phyloP scores from a whole-genome alignment of 2,329 filamentous ascomycete species.

The Fusarium circinatum region DNA sequence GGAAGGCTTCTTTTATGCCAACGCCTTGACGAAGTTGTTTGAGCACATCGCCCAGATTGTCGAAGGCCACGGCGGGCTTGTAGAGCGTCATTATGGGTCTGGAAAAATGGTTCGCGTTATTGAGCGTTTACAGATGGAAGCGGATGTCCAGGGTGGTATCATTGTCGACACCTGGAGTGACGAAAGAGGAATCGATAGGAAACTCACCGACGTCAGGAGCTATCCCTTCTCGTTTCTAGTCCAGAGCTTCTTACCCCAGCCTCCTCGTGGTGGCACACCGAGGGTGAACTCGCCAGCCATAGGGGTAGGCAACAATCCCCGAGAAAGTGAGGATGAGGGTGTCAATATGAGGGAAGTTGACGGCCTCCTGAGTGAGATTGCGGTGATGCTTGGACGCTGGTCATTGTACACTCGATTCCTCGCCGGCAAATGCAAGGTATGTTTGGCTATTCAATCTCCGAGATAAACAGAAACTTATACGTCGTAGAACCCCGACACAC shows the following conservation, averaged over 20 bases:
- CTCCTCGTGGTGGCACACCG: conserved; percentile 71
- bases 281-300: conserved; percentile 81
- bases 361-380: conserved; percentile 84
- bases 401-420: conserved; percentile 92
- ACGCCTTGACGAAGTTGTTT: conserved; percentile 89
- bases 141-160: conserved; percentile 95
- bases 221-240: conserved; percentile 98
- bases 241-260: conserved; percentile 85
- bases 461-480: conserved; percentile 24
- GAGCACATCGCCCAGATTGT: conserved; percentile 98
- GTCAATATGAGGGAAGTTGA: conserved; percentile 98
- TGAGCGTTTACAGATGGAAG: conserved; percentile 91
- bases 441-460: background rate
- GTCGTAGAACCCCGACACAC: conserved; percentile 59
- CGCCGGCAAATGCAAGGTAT: conserved; percentile 84
- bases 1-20: conserved; percentile 92
- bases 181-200: conserved; percentile 84
- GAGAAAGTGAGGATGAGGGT: conserved; percentile 85
- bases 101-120: conserved; percentile 97
- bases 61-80: conserved; percentile 87
- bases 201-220: conserved; percentile 93
- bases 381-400: conserved; percentile 93
- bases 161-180: conserved; percentile 96
- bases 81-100: conserved; percentile 91
- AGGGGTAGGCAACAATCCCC: conserved; percentile 62